A percentile compares a stretch with the other conserved stretches of the same genome.
phyloP scores from a whole-genome alignment of 2,329 filamentous ascomycete species.

The Mycosphaerella sp. region DNA sequence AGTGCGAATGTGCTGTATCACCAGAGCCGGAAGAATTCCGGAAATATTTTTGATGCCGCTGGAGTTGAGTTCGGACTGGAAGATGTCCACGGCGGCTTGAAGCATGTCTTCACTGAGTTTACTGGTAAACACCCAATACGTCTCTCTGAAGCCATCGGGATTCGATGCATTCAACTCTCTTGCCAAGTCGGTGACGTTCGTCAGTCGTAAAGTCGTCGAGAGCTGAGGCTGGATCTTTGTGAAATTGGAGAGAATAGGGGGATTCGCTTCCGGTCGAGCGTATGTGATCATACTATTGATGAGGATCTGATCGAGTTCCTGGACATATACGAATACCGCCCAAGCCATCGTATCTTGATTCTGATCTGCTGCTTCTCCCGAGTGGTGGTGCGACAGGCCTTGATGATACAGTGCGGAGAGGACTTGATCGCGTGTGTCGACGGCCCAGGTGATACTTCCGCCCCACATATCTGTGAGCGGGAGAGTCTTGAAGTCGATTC shows the following conservation, averaged over 20 bases:
- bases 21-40: background rate
- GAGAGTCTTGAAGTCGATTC: constrained; percentile 25
- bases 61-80: background rate
- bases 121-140: constrained; percentile 12
- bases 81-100: background rate
- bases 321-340: constrained; percentile 5
- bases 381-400: background rate
- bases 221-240: background rate
- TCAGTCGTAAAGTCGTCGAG: background rate
- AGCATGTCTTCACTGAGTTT: constrained; percentile 6
- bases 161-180: constrained; percentile 4
- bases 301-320: background rate
- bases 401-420: background rate
- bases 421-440: constrained; percentile 2
- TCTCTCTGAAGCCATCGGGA: constrained; percentile 13
- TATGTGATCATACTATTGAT: constrained; percentile 3
- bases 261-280: constrained; percentile 1
- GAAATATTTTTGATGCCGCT: constrained; percentile 4
- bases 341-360: background rate
- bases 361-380: constrained; percentile 6
- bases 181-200: constrained; percentile 10
- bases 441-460: constrained; percentile 15
- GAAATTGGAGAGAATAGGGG: constrained; percentile 10
- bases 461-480: constrained; percentile 15
- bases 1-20: background rate